phyloP scores from a whole-genome alignment of 768 basidiomycete genomes.

The Mycena epipterygia region DNA sequence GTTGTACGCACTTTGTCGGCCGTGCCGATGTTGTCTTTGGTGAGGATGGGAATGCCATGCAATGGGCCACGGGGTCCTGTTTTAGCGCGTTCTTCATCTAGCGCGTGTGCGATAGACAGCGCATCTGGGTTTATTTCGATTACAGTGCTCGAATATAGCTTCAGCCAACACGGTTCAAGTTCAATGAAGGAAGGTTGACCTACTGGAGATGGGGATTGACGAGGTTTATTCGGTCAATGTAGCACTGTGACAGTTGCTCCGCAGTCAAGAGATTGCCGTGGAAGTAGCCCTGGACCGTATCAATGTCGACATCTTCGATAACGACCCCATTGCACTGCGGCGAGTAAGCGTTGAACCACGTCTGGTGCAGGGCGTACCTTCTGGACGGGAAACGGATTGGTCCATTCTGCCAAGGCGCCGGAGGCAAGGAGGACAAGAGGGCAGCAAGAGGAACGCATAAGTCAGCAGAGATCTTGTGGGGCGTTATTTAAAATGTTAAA shows the following conservation, averaged over 20 bases:
- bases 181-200: not conserved
- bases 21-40: constrained; percentile 43
- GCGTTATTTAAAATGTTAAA: too few species aligned
- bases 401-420: not conserved
- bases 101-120: constrained; percentile 44
- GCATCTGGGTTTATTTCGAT: constrained; percentile 52
- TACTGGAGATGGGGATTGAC: constrained; percentile 15
- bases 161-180: not conserved
- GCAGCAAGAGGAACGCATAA: too few species aligned
- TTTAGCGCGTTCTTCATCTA: constrained; percentile 44
- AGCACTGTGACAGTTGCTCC: constrained; percentile 17
- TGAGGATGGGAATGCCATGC: constrained; percentile 51
- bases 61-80: constrained; percentile 47
- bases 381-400: constrained; percentile 21
- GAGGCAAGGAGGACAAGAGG: not conserved
- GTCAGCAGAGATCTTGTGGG: too few species aligned
- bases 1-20: constrained; percentile 49
- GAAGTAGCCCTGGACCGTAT: constrained; percentile 9
- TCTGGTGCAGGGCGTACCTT: not conserved
- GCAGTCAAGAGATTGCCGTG: not conserved
- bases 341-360: not conserved
- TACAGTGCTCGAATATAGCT: not conserved
- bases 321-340: constrained; percentile 12
- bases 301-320: constrained; percentile 19
- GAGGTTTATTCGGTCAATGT: constrained; percentile 18